Percentiles rank a stretch among this genome's conserved stretches.
Conservation (phyloP, 345 rosid species). For the Syzygium aromaticum region DNA sequence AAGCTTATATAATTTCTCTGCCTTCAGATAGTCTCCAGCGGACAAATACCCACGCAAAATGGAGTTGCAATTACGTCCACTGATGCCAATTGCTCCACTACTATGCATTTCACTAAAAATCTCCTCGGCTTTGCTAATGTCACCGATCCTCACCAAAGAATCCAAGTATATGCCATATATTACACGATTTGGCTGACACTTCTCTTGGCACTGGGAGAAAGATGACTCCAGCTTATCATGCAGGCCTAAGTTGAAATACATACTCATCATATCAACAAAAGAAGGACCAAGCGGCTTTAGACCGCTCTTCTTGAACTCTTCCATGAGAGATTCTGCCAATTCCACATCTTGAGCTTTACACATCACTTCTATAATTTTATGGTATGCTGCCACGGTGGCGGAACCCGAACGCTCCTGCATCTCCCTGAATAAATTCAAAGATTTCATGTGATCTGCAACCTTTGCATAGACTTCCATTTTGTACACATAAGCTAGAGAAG, state of each 20-base stretch:
- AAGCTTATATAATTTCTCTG: slow-evolving; percentile 52
- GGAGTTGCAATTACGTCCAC: slow-evolving; percentile 51
- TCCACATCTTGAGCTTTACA: slow-evolving; percentile 47
- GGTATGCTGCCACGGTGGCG: slow-evolving; percentile 52
- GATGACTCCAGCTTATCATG: slow-evolving; percentile 45
- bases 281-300: slow-evolving; percentile 63
- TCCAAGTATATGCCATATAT: slow-evolving; percentile 60
- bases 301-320: slow-evolving; percentile 51
- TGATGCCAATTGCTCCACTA: slow-evolving; percentile 39
- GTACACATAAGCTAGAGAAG: slow-evolving; percentile 67
- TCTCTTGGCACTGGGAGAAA: slow-evolving; percentile 53
- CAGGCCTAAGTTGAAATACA: slow-evolving; percentile 46
- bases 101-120: slow-evolving; percentile 46
- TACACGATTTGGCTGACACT: slow-evolving; percentile 49
- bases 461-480: slow-evolving; percentile 73
- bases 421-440: slow-evolving; percentile 51
- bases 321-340: slow-evolving; percentile 48
- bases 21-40: slow-evolving; percentile 44
- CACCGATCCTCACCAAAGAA: slow-evolving; percentile 46
- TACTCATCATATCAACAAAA: slow-evolving; percentile 38
- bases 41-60: slow-evolving; percentile 51
- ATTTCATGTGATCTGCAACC: slow-evolving; percentile 35
- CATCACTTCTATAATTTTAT: slow-evolving; percentile 59
- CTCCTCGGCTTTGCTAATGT: slow-evolving; percentile 55
- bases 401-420: slow-evolving; percentile 54